Percentiles rank a stretch among this genome's conserved stretches.
Evolutionary conservation across 2,329 filamentous ascomycete species (phyloP).

Genomic region (Cyanodermella asteris): DNA sequence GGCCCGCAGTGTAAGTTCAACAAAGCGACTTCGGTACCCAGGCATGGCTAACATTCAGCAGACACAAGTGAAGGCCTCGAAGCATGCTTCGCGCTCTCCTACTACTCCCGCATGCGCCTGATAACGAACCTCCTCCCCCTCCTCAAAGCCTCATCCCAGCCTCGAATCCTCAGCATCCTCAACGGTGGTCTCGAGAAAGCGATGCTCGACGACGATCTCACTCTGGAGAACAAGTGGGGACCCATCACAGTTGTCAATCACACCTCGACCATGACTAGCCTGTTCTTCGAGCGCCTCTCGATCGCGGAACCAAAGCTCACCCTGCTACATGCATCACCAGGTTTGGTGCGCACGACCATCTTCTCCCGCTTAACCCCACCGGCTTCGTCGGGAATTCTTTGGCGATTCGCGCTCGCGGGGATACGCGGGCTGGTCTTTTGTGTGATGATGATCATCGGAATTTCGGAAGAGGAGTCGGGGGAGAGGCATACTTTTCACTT

Average conservation of each 20-base stretch:
- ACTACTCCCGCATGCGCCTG: conserved; percentile 14
- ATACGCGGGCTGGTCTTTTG: no score
- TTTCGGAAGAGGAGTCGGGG: no score
- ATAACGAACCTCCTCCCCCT: conserved; percentile 15
- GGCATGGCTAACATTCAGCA: conserved; percentile 2
- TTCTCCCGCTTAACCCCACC: no score
- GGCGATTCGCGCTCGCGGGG: no score
- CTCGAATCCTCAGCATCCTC: conserved; percentile 14
- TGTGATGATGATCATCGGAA: no score
- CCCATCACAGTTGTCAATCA: conserved; percentile 10
- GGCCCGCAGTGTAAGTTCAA: conserved; percentile 8
- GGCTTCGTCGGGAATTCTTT: no score
- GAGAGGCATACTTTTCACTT: no score
- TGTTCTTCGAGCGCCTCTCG: conserved; percentile 13
- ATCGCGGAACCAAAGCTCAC: conserved; percentile 8
- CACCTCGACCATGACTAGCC: conserved; percentile 11
- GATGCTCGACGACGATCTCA: conserved; percentile 12
- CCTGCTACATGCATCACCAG: conserved; percentile 14
- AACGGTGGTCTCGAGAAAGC: conserved; percentile 12
- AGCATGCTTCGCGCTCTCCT: conserved; percentile 11
- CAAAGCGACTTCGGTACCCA: neutral
- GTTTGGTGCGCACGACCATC: conserved; percentile 12
- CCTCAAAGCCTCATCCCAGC: conserved; percentile 9
- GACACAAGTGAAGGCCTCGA: conserved; percentile 15
- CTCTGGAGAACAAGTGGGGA: conserved; percentile 10